Base-by-base conservation (phyloP, 1,139 yeast genomes). In the Magnusiomyces suaveolens region DNA sequence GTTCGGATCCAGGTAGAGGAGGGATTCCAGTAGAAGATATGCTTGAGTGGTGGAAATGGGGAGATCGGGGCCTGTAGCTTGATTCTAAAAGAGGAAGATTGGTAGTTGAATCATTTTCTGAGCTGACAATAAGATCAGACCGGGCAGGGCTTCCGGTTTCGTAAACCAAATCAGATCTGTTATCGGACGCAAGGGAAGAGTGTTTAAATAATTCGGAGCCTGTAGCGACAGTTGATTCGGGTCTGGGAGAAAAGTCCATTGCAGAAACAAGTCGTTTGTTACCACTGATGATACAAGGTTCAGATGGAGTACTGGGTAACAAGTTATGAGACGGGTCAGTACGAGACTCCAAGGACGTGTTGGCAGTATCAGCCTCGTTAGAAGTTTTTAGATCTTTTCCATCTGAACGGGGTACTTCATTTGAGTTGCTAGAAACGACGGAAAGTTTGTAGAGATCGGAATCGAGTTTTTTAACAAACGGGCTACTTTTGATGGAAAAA, bases 171-270 rank as follows among this genome's bases (percentile, higher is more conserved):
- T 16, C 44, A 18, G 44, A 41, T 6, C 25, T 20, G 6, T 8
- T 20, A 4, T 20, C 6, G n/a, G 23, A 20, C 10, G 44, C 44
- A 4, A 41, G 4, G 6, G 44, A 41, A 4, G 44, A 41, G 16
- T 21, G 44, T 4, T 41, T 18, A 39, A 36, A 38, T 36, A 21
- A 18, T 12, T 46, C 52, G 4, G 53, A 47, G 23, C 18, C 48
- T n/a, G 54, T 23, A 18, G 48, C 49, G 29, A 46, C 25, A 16
- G 50, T 53, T 41, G 54, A 43, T 39, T 55, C 48, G 6, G 57
- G 57, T 24, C 57, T 52, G 10, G 57, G 57, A 48, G 57, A 55
- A 39, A 55, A 55, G 43, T 55, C 57, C 57, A 55, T 55, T n/a
- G 52, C 57, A 16, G 57, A 55, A 8, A 55, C 57, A 24, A 52